Base-by-base conservation (phyloP, 2,329 filamentous ascomycete genomes). In the Plectosphaerella cucumerina region DNA sequence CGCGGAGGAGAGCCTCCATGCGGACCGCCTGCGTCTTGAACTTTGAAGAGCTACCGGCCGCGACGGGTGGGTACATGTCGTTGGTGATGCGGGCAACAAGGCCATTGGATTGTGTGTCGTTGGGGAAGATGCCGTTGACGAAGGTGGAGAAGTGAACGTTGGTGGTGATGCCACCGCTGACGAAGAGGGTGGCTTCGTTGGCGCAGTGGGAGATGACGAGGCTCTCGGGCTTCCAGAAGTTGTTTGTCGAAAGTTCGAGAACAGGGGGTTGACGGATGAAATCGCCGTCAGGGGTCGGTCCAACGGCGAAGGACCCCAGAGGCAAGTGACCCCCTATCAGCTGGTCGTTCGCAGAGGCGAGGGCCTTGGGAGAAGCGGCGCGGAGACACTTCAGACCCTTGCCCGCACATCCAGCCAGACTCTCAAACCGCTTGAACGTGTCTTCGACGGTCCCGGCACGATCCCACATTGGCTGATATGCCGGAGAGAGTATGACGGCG, bases 381-480 rank as follows among this genome's bases (percentile, higher is more conserved):
- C 67, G 60, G 15, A 68, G 59, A 26, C 66, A 66, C 5, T 60
- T 50, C 1, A 68, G 43, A 0, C 61, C 60, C 26, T 61, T 52
- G 8, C 56, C 59, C 4, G 54, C 31, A 47, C 66, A 68, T 8
- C 66, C 65, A 15, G 66, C 62, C 5, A 68, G 56, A 1, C 54
- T 46, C 11, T 62, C 62, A 50, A 70, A 70, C 15, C 56, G 56
- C 14, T 64, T 58, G 52, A 68, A 70, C 4, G 55, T 60, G 11
- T 53, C 51, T 33, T 69, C 61, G 22, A 66, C 56, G 3, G 48
- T 52, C 6, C 62, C 65, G 3, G 54, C 56, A 15, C 64, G 60
- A 52, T 70, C 65, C 60, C 63, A 68, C 56, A 65, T 65, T 26
- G 59, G 59, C 56, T 69, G 62, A 52, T 62, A 69, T 11, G 67